Base-by-base conservation (phyloP, 2,329 filamentous ascomycete species). In the Tolypocladium capitatum region DNA sequence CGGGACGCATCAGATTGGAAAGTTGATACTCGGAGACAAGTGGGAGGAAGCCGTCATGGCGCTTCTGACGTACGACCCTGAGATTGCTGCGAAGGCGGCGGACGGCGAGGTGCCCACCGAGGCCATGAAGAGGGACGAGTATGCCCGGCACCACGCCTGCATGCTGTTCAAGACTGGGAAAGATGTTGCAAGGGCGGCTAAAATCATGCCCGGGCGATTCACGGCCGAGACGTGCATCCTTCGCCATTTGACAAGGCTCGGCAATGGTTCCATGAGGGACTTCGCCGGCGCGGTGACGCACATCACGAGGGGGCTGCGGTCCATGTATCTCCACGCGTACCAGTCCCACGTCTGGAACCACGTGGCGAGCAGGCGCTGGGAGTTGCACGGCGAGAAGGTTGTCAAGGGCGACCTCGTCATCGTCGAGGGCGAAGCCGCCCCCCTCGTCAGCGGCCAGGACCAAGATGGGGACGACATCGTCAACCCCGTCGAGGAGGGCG, bases 301-400 rank as follows among this genome's bases (percentile, higher is more conserved):
- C 47, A 90, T 98, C 52, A 85, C 84, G 24, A 78, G 90, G 18
- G 87, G 86, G 44, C 72, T 97, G 57, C 80, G 89, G 40, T 78
- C 88, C 49, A 96, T 98, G 85, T 98, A 97, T 62, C 83, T 95
- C 16, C 92, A 98, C 63, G 91, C 92, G 5, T 97, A 96, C 66
- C 92, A 98, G 64, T 94, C 86, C 6, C 78, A 89, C 34, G 82
- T 98, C 9, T 98, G 91, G 91, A 98, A 98, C 68, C 78, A 81
- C 55, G 86, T 81, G 13, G 86, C 81, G 2, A 88, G 86, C 54
- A 80, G 84, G 56, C 84, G 92, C 43, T 94, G 88, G 84, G 77
- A 81, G 38, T 69, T 78, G 3, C 84, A 84, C 60, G 89, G 90
- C 45, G 66, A 73, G 50, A 75, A 74, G 47, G 86, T 96, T 16